Evolutionary conservation across 1,284 basidiomycete species (phyloP).

Genomic region (Termitomyces sp.): DNA sequence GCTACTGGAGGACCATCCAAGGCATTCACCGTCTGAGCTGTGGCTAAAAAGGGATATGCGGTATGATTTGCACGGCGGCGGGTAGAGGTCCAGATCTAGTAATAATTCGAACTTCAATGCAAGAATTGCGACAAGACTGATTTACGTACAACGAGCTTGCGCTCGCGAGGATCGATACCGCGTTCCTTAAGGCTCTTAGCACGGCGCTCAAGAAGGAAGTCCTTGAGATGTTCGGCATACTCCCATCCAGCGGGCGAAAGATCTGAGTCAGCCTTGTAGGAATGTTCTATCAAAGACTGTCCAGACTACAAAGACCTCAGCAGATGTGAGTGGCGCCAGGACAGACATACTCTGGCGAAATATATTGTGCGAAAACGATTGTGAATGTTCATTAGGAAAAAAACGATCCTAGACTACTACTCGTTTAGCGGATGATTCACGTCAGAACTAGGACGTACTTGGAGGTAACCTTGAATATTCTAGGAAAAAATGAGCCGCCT

Average conservation of each 20-base stretch:
- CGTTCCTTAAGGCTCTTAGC: conserved; percentile 65
- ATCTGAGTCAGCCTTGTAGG: conserved; percentile 98
- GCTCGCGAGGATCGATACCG: conserved; percentile 57
- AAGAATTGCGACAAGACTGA: background rate
- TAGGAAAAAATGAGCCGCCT: conserved; percentile 26
- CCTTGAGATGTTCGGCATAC: conserved; percentile 84
- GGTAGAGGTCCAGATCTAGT: conserved; percentile 94
- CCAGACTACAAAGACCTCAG: conserved; percentile 57
- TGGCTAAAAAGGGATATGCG: conserved; percentile 86
- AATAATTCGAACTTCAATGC: background rate
- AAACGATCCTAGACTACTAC: conserved; percentile 82
- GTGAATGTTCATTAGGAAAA: conserved; percentile 99
- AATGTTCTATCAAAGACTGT: conserved; percentile 95
- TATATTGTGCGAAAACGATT: conserved; percentile 88
- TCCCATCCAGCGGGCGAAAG: conserved; percentile 94
- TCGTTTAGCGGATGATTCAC: background rate
- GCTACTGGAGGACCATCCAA: conserved; percentile 14
- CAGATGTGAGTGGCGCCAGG: background rate
- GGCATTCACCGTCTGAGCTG: conserved; percentile 21
- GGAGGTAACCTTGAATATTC: conserved; percentile 85
- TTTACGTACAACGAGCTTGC: conserved; percentile 66
- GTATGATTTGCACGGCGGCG: conserved; percentile 91
- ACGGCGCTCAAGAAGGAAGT: conserved; percentile 78
- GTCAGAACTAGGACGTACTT: conserved; percentile 37
- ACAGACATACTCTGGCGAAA: conserved; percentile 74